Percentiles rank a stretch among this genome's conserved stretches.
Conservation (phyloP, 257 asterid genomes). For the Leonotis leonurus region DNA sequence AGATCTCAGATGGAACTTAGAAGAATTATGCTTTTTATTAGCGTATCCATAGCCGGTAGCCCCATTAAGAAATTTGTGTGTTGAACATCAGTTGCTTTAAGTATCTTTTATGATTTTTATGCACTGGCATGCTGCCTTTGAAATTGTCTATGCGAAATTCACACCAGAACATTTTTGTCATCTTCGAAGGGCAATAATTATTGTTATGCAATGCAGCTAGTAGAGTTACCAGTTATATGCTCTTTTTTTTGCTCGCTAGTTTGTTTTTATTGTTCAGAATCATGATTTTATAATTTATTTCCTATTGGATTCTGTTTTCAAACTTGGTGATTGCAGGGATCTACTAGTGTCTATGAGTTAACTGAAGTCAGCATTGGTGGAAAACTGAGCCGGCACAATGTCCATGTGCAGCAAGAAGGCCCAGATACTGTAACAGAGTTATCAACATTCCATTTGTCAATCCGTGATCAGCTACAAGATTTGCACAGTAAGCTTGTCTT, state of each 20-base stretch:
- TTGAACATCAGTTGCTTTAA: background rate
- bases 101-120: background rate
- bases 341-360: slow-evolving; percentile 55
- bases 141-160: background rate
- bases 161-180: background rate
- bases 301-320: no score
- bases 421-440: slow-evolving; percentile 70
- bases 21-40: background rate
- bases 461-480: slow-evolving; percentile 84
- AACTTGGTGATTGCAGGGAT: slow-evolving; percentile 58
- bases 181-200: background rate
- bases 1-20: background rate
- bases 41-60: no score
- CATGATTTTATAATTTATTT: background rate
- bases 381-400: slow-evolving; percentile 82
- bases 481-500: slow-evolving; percentile 71
- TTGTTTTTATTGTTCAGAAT: background rate
- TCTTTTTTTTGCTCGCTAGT: no score
- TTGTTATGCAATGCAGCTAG: background rate
- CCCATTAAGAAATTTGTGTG: no score
- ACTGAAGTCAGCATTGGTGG: slow-evolving; percentile 89
- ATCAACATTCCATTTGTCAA: slow-evolving; percentile 70
- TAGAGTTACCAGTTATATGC: no score
- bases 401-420: slow-evolving; percentile 82
- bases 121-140: background rate